Evolutionary conservation across 441 rosid genomes (phyloP), one percentile per base, ranked within the genome.

Genomic region (Arabidopsis lyrata): DNA sequence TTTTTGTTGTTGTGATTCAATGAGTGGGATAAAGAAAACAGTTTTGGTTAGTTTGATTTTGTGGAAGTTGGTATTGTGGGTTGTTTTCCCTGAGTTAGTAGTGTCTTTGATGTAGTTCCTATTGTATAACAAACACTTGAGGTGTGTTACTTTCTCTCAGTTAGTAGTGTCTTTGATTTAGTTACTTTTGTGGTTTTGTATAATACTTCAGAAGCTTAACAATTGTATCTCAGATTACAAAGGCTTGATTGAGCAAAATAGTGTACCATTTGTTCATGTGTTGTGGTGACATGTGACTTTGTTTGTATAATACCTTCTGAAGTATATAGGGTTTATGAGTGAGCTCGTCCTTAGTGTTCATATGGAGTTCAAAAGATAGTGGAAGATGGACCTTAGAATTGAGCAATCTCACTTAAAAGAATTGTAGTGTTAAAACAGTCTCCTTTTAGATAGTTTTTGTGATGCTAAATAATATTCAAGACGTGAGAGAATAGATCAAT

Each of bases 1-100:
- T 18, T 55, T 13, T 20, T 47, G 0, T 20, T 22, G 16, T 36
- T 67, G 22, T 39, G 24, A 67, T 67, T 22, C 3, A 8, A 20
- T 60, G 31, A 48, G 75, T 48, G 53, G 52, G 54, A 7, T 52
- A 10, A 39, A 50, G 53, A 8, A 27, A 72, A 5, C 35, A 58
- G 35, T 45, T 6, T 57, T 42, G 45, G 1, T 56, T 56, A 55
- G 55, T 31, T 34, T 35, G 31, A 13, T 59, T 39, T 8, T 18
- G 12, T 36, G 10, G 6, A 0, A 49, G 59, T 49, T 59, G 49
- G 48, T 14, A 13, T 10, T 60, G 12, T 71, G 14, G 3, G 29
- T 70, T 44, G 55, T 14, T 49, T 61, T 48, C 20, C 2, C 2
- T 56, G 45, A 32, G 24, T 45, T 49, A 16, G 4, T 52, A 20